These are phyloP conservation scores for Sparassis latifolia DNA, from an alignment of 1,284 basidiomycete species.

Conservation along the genomic window DNA sequence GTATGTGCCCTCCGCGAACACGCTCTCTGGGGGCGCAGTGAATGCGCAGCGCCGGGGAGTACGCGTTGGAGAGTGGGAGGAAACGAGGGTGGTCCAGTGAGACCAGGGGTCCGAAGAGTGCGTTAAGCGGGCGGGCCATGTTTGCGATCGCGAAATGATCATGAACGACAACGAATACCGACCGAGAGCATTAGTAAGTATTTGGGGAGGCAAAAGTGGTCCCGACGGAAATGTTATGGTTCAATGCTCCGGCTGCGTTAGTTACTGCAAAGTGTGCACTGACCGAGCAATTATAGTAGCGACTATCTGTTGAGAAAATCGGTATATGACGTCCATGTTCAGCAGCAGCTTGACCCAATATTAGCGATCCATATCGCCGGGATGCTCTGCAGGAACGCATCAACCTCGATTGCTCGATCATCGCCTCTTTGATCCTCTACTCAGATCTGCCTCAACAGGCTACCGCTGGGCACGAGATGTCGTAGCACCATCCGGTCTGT, in stretches of 20 bases:
- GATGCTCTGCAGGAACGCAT: too few species aligned
- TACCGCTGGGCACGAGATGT: too few species aligned
- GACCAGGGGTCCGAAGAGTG: slow-evolving; percentile 63
- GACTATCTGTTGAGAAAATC: too few species aligned
- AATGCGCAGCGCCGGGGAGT: slow-evolving; percentile 64
- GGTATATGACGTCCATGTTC: too few species aligned
- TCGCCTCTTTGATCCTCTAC: too few species aligned
- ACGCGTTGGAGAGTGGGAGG: slow-evolving; percentile 74
- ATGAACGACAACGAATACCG: slow-evolving; percentile 68
- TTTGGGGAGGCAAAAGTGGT: slow-evolving; percentile 28
- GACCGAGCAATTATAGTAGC: too few species aligned
- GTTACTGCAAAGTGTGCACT: slow-evolving; percentile 47
- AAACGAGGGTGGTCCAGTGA: slow-evolving; percentile 60
- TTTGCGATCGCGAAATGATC: slow-evolving; percentile 81
- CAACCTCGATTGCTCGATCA: too few species aligned
- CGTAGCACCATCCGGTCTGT: too few species aligned
- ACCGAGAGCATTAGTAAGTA: not conserved
- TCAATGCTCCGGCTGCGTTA: slow-evolving; percentile 78
- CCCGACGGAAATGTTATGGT: slow-evolving; percentile 67
- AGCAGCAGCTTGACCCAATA: too few species aligned
- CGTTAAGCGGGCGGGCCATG: slow-evolving; percentile 65
- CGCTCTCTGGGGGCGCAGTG: slow-evolving; percentile 36
- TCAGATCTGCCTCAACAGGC: too few species aligned
- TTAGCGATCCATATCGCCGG: too few species aligned
- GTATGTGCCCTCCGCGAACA: slow-evolving; percentile 72